Conservation (phyloP, 495 filamentous ascomycete genomes). For the Hypoxylon rickii region DNA sequence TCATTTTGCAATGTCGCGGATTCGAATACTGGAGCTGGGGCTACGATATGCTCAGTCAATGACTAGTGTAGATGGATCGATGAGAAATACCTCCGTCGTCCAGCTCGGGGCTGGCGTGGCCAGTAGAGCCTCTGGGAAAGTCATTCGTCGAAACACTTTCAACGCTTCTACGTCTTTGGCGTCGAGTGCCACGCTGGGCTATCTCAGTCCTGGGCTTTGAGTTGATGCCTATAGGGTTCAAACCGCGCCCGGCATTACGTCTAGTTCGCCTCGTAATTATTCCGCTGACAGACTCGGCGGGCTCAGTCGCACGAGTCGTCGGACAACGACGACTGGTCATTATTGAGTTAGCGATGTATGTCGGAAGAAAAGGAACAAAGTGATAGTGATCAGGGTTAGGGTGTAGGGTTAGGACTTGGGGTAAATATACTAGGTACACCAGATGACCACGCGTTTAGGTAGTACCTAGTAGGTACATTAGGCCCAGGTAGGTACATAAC, state of each 20-base stretch:
- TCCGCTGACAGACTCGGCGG: conserved; percentile 9
- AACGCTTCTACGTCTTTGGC: conserved; percentile 19
- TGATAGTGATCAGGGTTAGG: background rate
- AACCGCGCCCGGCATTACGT: conserved; percentile 21
- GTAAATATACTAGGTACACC: too few species aligned
- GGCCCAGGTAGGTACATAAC: too few species aligned
- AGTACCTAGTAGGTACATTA: too few species aligned
- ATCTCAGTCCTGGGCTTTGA: conserved; percentile 4
- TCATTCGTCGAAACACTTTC: conserved; percentile 29
- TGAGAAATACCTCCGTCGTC: conserved; percentile 18
- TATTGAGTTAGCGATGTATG: background rate
- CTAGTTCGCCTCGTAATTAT: conserved; percentile 27
- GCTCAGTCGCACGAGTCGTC: conserved; percentile 25
- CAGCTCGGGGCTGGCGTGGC: conserved; percentile 9
- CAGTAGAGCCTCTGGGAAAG: conserved; percentile 12
- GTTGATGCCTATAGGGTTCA: conserved; percentile 9
- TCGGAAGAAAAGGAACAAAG: background rate
- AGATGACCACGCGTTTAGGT: too few species aligned
- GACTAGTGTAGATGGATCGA: background rate
- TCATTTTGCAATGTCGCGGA: background rate
- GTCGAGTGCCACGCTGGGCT: conserved; percentile 25
- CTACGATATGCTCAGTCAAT: conserved; percentile 12
- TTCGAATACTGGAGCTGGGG: background rate
- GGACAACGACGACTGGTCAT: conserved; percentile 34
- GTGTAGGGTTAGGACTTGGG: too few species aligned